Evolutionary conservation across 352 stramenopile species (phyloP), one percentile per base, ranked within the genome.

Genomic region (Phytopythium boreale): DNA sequence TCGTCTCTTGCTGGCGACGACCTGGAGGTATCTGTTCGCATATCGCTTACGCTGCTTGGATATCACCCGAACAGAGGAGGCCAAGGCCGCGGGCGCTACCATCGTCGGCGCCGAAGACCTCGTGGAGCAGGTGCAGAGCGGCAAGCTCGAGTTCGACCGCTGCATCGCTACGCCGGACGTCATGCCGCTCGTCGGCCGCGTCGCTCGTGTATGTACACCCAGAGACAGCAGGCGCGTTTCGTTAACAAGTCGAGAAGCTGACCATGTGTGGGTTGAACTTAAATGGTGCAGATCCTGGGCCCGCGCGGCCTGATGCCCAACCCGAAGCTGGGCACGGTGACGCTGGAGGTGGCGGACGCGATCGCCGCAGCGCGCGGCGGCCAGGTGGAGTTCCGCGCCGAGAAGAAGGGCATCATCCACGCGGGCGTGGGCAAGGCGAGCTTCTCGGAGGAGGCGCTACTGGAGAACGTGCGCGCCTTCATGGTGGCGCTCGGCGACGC

Each of bases 301-400:
- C 97, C 97, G 27, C 88, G 97, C 59, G 97, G 97, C 29, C 70
- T 99, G 17, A 99, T 99, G 96, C 97, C 97, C 43, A 99, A 99
- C 79, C 88, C 94, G 7, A 99, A 99, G 88, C 77, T 98, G 19
- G 96, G 96, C 27, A 99, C 96, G 11, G 92, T 99, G 46, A 98
- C 93, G 34, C 77, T 87, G 64, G 92, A 98, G 39, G 88, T 98
- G 22, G 81, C 76, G 47, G 80, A 88, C 34, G 91, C 87, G 29
- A 94, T 98, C 66, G 59, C 72, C 5, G 87, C 87, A 27, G 87
- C 87, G 22, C 84, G 89, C 71, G 84, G 77, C 46, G 88, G 88
- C 56, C 88, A 96, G 74, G 87, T 95, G 37, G 88, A 95, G 70
- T 96, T 96, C 74, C 88, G 89, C 59, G 87, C 88, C 31, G 89